Percentiles rank a stretch among this genome's conserved stretches.
Conservation (phyloP, 2,329 filamentous ascomycete species). For the Cercospora citrullina region DNA sequence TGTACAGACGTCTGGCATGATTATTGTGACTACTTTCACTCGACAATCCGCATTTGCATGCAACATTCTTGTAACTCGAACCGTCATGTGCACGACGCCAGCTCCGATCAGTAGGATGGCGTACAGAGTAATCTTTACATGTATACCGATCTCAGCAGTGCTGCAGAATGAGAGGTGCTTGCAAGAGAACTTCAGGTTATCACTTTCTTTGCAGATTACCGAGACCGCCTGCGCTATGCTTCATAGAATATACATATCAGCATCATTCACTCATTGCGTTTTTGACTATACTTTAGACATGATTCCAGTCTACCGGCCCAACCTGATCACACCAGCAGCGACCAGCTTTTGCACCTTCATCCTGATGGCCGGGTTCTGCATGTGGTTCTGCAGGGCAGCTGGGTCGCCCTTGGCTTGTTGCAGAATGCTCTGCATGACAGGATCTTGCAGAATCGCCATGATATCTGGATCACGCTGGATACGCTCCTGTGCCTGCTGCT, state of each 20-base stretch:
- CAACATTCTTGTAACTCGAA: no score
- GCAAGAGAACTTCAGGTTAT: neutral
- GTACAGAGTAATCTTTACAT: neutral
- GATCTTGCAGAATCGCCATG: conserved; percentile 87
- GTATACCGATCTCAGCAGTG: neutral
- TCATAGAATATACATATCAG: conserved; percentile 6
- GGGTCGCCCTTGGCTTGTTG: conserved; percentile 96
- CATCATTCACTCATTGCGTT: conserved; percentile 9
- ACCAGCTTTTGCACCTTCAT: conserved; percentile 94
- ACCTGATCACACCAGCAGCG: conserved; percentile 78
- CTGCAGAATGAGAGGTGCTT: neutral
- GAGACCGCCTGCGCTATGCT: conserved; percentile 11
- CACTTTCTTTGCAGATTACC: neutral
- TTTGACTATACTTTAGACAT: neutral
- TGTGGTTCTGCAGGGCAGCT: conserved; percentile 90
- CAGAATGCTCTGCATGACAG: conserved; percentile 94
- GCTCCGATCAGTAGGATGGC: no score
- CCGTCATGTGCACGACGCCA: no score
- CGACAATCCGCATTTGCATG: neutral
- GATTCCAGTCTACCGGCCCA: conserved; percentile 32
- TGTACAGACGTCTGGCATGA: neutral
- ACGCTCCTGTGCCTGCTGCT: conserved; percentile 91
- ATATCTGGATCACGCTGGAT: conserved; percentile 70
- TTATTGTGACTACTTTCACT: neutral
- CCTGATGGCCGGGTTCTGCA: conserved; percentile 84